Evolutionary conservation across 2,329 filamentous ascomycete genomes (phyloP).

Genomic region (Rutstroemia sydowiana): DNA sequence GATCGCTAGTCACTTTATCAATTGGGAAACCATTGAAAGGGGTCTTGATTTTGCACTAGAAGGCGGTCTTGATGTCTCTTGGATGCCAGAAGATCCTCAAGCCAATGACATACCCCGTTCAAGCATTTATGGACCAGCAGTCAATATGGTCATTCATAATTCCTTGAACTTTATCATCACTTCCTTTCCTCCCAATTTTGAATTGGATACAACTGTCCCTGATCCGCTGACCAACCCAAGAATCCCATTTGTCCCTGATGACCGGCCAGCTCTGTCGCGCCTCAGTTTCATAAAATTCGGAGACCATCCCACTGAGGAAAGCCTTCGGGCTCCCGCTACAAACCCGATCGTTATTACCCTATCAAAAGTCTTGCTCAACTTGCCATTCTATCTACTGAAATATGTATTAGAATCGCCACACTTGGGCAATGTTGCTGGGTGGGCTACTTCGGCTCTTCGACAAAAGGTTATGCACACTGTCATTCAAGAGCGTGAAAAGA

Average conservation of each 20-base stretch:
- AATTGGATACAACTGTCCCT: constrained; percentile 44
- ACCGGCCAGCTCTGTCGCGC: constrained; percentile 36
- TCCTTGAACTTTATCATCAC: constrained; percentile 52
- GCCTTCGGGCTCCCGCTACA: constrained; percentile 24
- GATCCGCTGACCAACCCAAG: constrained; percentile 41
- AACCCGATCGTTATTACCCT: constrained; percentile 38
- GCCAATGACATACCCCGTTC: constrained; percentile 22
- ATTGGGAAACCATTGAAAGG: constrained; percentile 56
- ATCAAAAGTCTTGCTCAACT: constrained; percentile 60
- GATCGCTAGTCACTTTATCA: constrained; percentile 49
- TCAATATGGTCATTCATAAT: constrained; percentile 45
- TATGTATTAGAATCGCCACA: constrained; percentile 54
- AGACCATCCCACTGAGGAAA: constrained; percentile 42
- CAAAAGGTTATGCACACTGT: constrained; percentile 43
- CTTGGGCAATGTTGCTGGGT: constrained; percentile 44
- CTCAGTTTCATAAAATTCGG: constrained; percentile 64
- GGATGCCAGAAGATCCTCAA: constrained; percentile 28
- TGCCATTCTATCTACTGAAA: constrained; percentile 62
- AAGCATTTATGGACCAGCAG: constrained; percentile 48
- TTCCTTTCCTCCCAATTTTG: constrained; percentile 53
- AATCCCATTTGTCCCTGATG: constrained; percentile 32
- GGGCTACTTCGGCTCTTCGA: constrained; percentile 40
- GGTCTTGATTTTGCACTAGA: constrained; percentile 53
- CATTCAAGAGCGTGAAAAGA: constrained; percentile 50
- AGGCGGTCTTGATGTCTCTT: constrained; percentile 34